Evolutionary conservation across 2,329 filamentous ascomycete genomes (phyloP).

Genomic region (Teratosphaeria zuluensis): DNA sequence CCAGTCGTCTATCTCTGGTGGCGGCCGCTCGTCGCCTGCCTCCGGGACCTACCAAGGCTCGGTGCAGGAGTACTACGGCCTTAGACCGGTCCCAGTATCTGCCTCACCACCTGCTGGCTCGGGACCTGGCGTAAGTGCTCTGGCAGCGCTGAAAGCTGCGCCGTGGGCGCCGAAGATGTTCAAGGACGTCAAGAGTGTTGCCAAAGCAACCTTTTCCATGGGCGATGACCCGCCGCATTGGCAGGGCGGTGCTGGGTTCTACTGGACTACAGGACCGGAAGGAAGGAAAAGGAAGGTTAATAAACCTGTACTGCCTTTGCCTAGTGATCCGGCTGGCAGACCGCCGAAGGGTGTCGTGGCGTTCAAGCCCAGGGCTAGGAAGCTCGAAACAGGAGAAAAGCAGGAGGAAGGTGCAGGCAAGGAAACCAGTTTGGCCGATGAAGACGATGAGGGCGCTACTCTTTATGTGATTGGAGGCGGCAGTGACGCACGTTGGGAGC

Average conservation of each 20-base stretch:
- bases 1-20: slow-evolving; percentile 5
- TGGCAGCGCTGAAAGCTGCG: slow-evolving; percentile 22
- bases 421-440: slow-evolving; percentile 5
- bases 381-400: slow-evolving; percentile 2
- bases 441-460: slow-evolving; percentile 16
- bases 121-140: slow-evolving; percentile 11
- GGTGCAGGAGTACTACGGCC: slow-evolving; percentile 26
- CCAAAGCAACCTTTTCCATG: slow-evolving; percentile 70
- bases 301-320: slow-evolving; percentile 35
- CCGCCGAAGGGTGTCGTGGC: slow-evolving; percentile 77
- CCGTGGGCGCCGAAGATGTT: slow-evolving; percentile 64
- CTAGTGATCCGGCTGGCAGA: slow-evolving; percentile 44
- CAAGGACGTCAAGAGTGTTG: slow-evolving; percentile 80
- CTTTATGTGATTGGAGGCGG: slow-evolving; percentile 27
- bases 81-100: slow-evolving; percentile 20
- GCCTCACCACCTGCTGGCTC: slow-evolving; percentile 13
- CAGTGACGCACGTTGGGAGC: slow-evolving; percentile 25
- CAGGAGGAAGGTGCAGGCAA: slow-evolving; percentile 3
- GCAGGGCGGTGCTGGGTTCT: slow-evolving; percentile 21
- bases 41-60: slow-evolving; percentile 18
- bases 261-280: slow-evolving; percentile 25
- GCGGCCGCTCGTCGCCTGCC: slow-evolving; percentile 15
- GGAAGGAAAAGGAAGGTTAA: slow-evolving; percentile 23
- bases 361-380: slow-evolving; percentile 44
- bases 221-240: slow-evolving; percentile 50